phyloP scores from a whole-genome alignment of 78 protist genomes.

The Dictyostelium discoideum region DNA sequence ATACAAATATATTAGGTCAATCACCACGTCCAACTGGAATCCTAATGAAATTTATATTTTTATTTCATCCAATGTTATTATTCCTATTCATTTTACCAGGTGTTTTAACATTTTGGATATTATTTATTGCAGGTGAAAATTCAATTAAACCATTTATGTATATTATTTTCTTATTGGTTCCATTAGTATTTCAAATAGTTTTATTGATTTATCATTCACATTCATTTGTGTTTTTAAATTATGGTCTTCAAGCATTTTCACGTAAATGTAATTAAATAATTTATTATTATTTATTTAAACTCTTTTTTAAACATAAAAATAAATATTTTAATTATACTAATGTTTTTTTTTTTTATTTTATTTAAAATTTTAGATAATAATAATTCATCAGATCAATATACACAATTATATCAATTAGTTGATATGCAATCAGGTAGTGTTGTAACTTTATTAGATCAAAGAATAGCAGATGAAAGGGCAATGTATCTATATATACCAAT shows the following conservation, averaged over 20 bases:
- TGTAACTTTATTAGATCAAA: slow-evolving; percentile 38
- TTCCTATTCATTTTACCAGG: slow-evolving; percentile 51
- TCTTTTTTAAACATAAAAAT: neutral
- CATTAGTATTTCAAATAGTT: slow-evolving; percentile 48
- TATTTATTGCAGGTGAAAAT: slow-evolving; percentile 52
- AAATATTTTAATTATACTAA: neutral
- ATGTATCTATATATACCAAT: slow-evolving; percentile 65
- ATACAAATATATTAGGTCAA: slow-evolving; percentile 2
- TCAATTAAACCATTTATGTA: slow-evolving; percentile 57
- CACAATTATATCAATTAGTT: slow-evolving; percentile 51
- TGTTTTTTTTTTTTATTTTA: neutral
- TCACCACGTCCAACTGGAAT: slow-evolving; percentile 66
- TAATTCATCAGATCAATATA: neutral
- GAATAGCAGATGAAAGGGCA: slow-evolving; percentile 69
- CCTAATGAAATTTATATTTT: slow-evolving; percentile 61
- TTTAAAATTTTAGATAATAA: slow-evolving; percentile 1
- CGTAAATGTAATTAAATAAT: slow-evolving; percentile 30
- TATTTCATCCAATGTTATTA: slow-evolving; percentile 55
- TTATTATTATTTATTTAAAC: no score
- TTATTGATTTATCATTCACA: slow-evolving; percentile 55
- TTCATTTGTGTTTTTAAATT: slow-evolving; percentile 54
- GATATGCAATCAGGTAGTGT: slow-evolving; percentile 57
- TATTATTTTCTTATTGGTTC: slow-evolving; percentile 39
- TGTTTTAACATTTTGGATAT: slow-evolving; percentile 54
- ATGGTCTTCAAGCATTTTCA: slow-evolving; percentile 70